Evolutionary conservation across 148 eudicot species (phyloP), one percentile per base, ranked within the genome.

Genomic region (Heliamphora exappendiculata): DNA sequence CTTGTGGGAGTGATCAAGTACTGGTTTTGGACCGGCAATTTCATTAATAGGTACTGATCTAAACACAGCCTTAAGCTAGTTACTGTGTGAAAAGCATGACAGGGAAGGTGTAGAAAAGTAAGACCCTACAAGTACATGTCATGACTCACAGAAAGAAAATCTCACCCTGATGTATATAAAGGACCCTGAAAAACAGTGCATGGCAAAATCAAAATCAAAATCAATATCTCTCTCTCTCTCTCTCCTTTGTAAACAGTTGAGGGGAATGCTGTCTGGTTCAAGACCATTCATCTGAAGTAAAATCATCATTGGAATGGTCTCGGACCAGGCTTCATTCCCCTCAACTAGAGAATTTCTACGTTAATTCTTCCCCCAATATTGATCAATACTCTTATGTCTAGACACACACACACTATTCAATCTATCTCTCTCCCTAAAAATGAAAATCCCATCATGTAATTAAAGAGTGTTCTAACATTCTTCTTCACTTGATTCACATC

Each of bases 241-340:
- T 78, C 77, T 80, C 73, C 8, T 51, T 42, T 66, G 41, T 16
- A 22, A 74, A 59, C 19, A 62, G 91, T 84, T 90, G 87, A 76
- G 92, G 87, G 88, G 94, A 75, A 84, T 92, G 91, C 50, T 84
- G 91, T 84, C 89, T 92, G 94, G 92, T 84, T 86, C 92, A 92
- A 87, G 86, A 85, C 85, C 92, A 39, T 79, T 75, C 83, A 58
- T 72, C 45, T 14, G 26, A 70, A 49, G 41, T 5, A 14, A 17
- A 16, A 39, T 1, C 14, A 3, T 12, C 3, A 10, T 54, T 17
- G 58, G 87, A 77, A 83, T 76, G 92, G 81, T 85, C 87, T 76
- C 95, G 97, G 97, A 92, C 97, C 97, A 92, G 97, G 93, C 95
- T 92, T 92, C 97, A 90, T 92, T 92, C 97, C 97, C 97, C 95